phyloP scores from a whole-genome alignment of 192 early-diverging fungal genomes.

The Coemansia aciculifera region DNA sequence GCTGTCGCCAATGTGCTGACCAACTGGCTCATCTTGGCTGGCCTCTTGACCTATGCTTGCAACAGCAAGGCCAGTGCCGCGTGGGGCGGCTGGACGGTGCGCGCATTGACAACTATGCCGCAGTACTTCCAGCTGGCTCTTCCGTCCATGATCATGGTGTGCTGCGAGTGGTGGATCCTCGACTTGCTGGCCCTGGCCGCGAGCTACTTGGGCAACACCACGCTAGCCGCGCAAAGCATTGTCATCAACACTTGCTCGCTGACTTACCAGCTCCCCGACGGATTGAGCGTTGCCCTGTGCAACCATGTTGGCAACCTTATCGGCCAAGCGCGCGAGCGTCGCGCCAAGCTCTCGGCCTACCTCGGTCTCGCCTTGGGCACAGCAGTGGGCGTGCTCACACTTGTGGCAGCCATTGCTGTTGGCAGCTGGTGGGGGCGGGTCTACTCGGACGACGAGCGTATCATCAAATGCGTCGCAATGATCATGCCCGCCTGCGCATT shows the following conservation, averaged over 20 bases:
- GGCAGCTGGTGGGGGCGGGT: conserved; percentile 55
- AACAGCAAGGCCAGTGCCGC: conserved; percentile 57
- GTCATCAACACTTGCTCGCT: conserved; percentile 58
- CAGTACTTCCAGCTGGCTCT: conserved; percentile 65
- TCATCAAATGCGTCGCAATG: conserved; percentile 68
- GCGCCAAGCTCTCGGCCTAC: conserved; percentile 38
- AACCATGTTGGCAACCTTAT: conserved; percentile 60
- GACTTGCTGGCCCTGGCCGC: conserved; percentile 54
- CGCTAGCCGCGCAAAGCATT: conserved; percentile 62
- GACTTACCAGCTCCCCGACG: conserved; percentile 58
- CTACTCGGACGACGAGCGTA: conserved; percentile 68
- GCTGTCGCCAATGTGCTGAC: conserved; percentile 77
- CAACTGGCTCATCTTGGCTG: conserved; percentile 70
- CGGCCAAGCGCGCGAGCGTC: conserved; percentile 44
- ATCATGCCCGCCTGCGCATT: conserved; percentile 79
- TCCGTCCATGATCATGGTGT: conserved; percentile 77
- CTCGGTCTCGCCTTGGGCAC: conserved; percentile 30
- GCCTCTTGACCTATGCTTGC: conserved; percentile 64
- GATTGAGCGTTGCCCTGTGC: conserved; percentile 58
- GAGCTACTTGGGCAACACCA: conserved; percentile 60
- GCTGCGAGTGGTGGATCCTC: conserved; percentile 65
- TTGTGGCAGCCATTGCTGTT: conserved; percentile 24
- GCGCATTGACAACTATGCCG: conserved; percentile 40
- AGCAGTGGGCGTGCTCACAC: conserved; percentile 21
- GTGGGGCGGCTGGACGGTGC: conserved; percentile 72